Evolutionary conservation across 2,329 filamentous ascomycete species (phyloP), one percentile per base, ranked within the genome.

Genomic region (Clathrospora elynae): DNA sequence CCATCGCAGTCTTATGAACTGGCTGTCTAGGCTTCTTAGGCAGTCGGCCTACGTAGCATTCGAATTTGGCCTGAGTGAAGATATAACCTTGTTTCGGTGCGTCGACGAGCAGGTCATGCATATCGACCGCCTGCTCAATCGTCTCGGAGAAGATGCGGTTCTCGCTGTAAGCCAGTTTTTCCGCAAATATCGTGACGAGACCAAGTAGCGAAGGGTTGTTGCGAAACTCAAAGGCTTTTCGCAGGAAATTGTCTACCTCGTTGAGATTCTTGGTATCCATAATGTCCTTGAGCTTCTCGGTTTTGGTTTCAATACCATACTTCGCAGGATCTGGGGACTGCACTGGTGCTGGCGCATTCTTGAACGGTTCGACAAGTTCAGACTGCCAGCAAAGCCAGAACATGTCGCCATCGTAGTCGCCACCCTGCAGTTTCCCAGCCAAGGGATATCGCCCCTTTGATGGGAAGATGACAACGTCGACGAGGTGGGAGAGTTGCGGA

Each of bases 391-490:
- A 89, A 0, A 89, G 71, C 86, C 87, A 91, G 4, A 87, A 77
- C n/a, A 73, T 78, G 49, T 93, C 88, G 0, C 88, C 88, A 53
- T 92, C 88, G 49, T 90, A 92, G 58, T 92, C 88, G 0, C 88
- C 88, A 0, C 88, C 88, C 1, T 87, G 88, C 0, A 92, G 73
- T 56, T 85, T 84, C 6, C 82, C 79, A 0, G 87, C 88, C 0
- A 90, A 75, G 0, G 87, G 81, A 1, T 70, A 72, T 17, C 77
- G 62, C 0, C 87, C 87, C 46, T 78, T 80, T 0, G 74, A 75
- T 0, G 88, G 77, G 53, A 97, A 96, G 0, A 96, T 78, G 10
- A 93, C 77, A 1, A 96, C 84, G 55, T 96, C 86, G 47, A 86
- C 86, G 0, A 96, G 68, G 2, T 81, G 79, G 3, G 84, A 80